Evolutionary conservation across 2,329 filamentous ascomycete species (phyloP).

Genomic region (Pseudogymnoascus sp.): DNA sequence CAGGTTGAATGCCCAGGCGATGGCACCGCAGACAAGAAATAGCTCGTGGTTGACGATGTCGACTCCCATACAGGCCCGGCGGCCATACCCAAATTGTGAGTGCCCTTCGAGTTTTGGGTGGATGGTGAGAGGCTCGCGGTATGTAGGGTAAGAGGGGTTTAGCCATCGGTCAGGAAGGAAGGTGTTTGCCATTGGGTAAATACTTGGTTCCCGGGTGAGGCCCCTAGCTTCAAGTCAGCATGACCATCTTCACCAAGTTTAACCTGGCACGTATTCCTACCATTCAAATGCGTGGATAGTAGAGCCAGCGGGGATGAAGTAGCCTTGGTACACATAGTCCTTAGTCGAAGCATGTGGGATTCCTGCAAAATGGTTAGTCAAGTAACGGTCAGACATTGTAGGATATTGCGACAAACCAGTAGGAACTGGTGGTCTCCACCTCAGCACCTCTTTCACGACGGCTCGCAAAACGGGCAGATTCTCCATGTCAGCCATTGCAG

Average conservation of each 20-base stretch:
- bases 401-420: constrained; percentile 32
- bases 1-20: constrained; percentile 43
- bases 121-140: constrained; percentile 52
- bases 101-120: constrained; percentile 56
- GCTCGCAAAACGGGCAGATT: constrained; percentile 26
- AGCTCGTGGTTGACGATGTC: constrained; percentile 53
- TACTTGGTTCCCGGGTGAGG: constrained; percentile 47
- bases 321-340: constrained; percentile 47
- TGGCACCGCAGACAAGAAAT: constrained; percentile 38
- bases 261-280: constrained; percentile 26
- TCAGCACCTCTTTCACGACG: constrained; percentile 23
- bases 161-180: constrained; percentile 57
- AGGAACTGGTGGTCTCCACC: constrained; percentile 43
- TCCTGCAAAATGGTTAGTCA: constrained; percentile 21
- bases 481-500: constrained; percentile 23
- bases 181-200: constrained; percentile 55
- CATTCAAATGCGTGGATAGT: constrained; percentile 45
- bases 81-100: constrained; percentile 57
- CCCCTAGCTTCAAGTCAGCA: constrained; percentile 27
- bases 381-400: background rate
- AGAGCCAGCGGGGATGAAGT: constrained; percentile 45
- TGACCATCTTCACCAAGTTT: background rate
- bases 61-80: constrained; percentile 53
- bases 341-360: constrained; percentile 44
- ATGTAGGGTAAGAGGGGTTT: constrained; percentile 53